A percentile compares a stretch with the other conserved stretches of the same genome.
These are phyloP conservation scores for Botrytis fabae DNA, from an alignment of 2,329 filamentous ascomycete species.

Conservation along the genomic window DNA sequence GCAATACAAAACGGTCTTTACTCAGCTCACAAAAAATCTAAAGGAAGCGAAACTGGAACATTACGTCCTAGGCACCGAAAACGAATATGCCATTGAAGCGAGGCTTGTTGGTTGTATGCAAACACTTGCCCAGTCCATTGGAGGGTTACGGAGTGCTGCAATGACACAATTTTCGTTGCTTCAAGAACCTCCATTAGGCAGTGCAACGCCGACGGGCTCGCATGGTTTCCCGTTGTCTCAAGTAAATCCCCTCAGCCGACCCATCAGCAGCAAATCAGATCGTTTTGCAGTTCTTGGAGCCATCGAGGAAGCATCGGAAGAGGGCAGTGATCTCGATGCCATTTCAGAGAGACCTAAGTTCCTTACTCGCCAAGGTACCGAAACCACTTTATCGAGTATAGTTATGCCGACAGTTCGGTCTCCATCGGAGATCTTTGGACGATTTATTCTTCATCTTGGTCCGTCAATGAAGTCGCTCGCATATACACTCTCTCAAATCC, in stretches of 20 bases:
- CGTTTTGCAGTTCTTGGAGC: slow-evolving; percentile 53
- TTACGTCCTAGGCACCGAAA: slow-evolving; percentile 76
- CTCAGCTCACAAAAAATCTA: slow-evolving; percentile 72
- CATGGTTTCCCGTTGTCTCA: neutral
- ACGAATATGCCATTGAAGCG: slow-evolving; percentile 75
- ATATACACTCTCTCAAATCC: slow-evolving; percentile 83
- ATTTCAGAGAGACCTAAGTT: slow-evolving; percentile 18
- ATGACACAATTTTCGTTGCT: slow-evolving; percentile 85
- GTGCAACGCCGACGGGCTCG: slow-evolving; percentile 26
- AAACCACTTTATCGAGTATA: slow-evolving; percentile 32
- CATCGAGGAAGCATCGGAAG: slow-evolving; percentile 63
- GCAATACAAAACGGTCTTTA: slow-evolving; percentile 66
- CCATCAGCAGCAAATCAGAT: slow-evolving; percentile 47
- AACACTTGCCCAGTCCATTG: slow-evolving; percentile 81
- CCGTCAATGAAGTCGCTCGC: slow-evolving; percentile 97
- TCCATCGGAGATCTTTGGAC: slow-evolving; percentile 82
- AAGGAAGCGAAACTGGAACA: slow-evolving; percentile 89
- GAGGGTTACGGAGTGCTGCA: slow-evolving; percentile 85
- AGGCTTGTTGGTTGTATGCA: slow-evolving; percentile 82
- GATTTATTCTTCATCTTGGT: slow-evolving; percentile 85
- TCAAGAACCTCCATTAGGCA: slow-evolving; percentile 52
- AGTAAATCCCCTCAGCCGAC: slow-evolving; percentile 20
- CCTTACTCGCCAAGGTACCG: slow-evolving; percentile 27
- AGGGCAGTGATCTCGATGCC: slow-evolving; percentile 53
- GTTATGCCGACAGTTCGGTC: slow-evolving; percentile 50